Conservation (phyloP, 768 basidiomycete species). For the Dioszegia aurantiaca region DNA sequence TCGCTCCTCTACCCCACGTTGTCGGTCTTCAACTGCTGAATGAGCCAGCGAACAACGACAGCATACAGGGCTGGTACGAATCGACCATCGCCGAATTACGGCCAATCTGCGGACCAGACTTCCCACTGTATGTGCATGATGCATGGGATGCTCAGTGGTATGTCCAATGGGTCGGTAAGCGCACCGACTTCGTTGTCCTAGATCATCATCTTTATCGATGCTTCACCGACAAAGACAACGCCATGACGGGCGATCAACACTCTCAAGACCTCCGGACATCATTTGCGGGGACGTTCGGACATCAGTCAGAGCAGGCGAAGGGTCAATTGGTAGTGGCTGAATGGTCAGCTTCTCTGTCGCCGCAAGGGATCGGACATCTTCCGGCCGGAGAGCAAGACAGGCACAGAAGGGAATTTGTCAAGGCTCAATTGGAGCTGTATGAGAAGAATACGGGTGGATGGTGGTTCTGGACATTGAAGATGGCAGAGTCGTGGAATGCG, state of each 20-base stretch:
- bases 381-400: slow-evolving; percentile 54
- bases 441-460: slow-evolving; percentile 67
- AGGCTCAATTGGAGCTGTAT: slow-evolving; percentile 66
- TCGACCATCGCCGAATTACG: slow-evolving; percentile 60
- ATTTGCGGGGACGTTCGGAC: slow-evolving; percentile 52
- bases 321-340: slow-evolving; percentile 70
- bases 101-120: slow-evolving; percentile 55
- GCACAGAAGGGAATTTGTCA: slow-evolving; percentile 58
- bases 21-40: slow-evolving; percentile 63
- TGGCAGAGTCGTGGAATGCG: slow-evolving; percentile 63
- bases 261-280: slow-evolving; percentile 57
- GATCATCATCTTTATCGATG: slow-evolving; percentile 84
- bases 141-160: slow-evolving; percentile 71
- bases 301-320: slow-evolving; percentile 54
- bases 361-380: slow-evolving; percentile 59
- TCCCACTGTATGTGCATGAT: slow-evolving; percentile 73
- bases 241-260: slow-evolving; percentile 61
- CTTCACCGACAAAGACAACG: slow-evolving; percentile 64
- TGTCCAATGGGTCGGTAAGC: slow-evolving; percentile 58
- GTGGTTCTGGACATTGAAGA: slow-evolving; percentile 85
- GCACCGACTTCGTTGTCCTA: slow-evolving; percentile 66
- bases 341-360: slow-evolving; percentile 74
- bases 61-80: slow-evolving; percentile 65
- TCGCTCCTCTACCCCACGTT: slow-evolving; percentile 57
- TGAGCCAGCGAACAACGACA: slow-evolving; percentile 59